Conservation (phyloP, 2,329 filamentous ascomycete genomes). For the Coniochaeta ligniaria region DNA sequence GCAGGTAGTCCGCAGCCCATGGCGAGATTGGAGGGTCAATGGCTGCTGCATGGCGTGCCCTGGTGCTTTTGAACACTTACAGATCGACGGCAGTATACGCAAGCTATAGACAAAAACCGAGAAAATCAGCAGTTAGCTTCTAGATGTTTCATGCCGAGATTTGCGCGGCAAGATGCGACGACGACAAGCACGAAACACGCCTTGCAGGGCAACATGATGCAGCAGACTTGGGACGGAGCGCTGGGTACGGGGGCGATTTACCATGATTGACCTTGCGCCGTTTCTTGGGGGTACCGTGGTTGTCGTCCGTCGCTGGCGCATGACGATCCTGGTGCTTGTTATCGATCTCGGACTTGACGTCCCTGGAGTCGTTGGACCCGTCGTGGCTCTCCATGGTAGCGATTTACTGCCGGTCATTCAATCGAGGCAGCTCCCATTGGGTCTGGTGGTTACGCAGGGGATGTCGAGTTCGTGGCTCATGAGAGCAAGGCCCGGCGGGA, state of each 20-base stretch:
- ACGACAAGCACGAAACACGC: neutral
- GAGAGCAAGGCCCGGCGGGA: conserved; percentile 31
- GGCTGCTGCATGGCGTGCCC: conserved; percentile 8
- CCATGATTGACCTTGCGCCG: conserved; percentile 85
- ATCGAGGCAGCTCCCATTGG: conserved; percentile 33
- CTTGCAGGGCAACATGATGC: neutral
- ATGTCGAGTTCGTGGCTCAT: conserved; percentile 33
- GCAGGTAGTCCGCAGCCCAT: conserved; percentile 8
- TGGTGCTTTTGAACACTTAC: conserved; percentile 49
- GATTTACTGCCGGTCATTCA: conserved; percentile 24
- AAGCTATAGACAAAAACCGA: conserved; percentile 53
- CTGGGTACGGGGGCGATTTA: conserved; percentile 32
- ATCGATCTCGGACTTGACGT: conserved; percentile 29
- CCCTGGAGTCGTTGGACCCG: conserved; percentile 30
- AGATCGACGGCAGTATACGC: conserved; percentile 84
- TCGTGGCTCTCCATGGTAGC: conserved; percentile 25
- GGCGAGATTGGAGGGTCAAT: conserved; percentile 13
- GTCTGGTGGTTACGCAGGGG: conserved; percentile 34
- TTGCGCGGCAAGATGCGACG: conserved; percentile 8
- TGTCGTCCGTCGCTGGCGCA: conserved; percentile 19
- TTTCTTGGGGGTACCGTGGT: conserved; percentile 64
- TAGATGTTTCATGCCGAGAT: neutral
- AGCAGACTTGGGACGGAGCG: conserved; percentile 5
- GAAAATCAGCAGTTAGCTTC: conserved; percentile 14
- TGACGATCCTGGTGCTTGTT: conserved; percentile 25